Conservation (phyloP, 768 basidiomycete species). For the Suillus occidentalis region DNA sequence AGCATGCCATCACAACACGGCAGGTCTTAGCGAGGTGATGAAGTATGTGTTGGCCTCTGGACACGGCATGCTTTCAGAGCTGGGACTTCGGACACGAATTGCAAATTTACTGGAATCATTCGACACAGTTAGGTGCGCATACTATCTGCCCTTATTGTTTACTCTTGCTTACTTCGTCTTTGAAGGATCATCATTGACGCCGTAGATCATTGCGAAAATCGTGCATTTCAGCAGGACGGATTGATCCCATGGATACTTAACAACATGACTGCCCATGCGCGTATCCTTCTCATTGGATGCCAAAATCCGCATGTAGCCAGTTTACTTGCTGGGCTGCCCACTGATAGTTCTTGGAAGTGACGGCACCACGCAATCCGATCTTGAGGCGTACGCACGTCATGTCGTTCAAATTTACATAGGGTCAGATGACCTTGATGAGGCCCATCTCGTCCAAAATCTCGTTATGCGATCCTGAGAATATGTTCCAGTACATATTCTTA, state of each 20-base stretch:
- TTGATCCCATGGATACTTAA: neutral
- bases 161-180: neutral
- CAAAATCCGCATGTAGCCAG: neutral
- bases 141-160: neutral
- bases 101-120: neutral
- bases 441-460: neutral
- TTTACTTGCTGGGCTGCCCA: neutral
- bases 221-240: neutral
- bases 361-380: neutral
- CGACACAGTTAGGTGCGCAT: neutral
- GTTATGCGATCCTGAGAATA: neutral
- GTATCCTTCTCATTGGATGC: neutral
- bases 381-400: neutral
- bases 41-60: neutral
- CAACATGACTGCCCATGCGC: neutral
- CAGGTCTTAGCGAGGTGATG: neutral
- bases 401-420: neutral
- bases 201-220: neutral
- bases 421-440: neutral
- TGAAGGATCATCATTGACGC: neutral
- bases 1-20: neutral
- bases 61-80: neutral
- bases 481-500: neutral
- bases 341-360: neutral
- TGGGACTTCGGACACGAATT: neutral